Evolutionary conservation across 257 asterid species (phyloP).

Genomic region (Nicotiana undulata): DNA sequence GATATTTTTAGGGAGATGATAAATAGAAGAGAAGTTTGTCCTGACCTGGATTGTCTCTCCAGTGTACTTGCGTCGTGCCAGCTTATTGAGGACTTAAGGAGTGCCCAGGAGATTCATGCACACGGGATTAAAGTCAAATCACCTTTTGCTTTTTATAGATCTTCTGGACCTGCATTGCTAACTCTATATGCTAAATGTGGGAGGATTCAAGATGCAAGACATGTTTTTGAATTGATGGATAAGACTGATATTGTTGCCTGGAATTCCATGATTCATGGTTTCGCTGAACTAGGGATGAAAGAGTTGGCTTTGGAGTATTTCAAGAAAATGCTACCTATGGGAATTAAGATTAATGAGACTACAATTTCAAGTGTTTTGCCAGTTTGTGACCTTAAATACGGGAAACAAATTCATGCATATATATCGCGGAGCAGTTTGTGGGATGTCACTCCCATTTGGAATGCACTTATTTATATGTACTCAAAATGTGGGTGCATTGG

Average conservation of each 20-base stretch:
- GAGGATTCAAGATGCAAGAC: constrained; percentile 18
- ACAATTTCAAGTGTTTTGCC: constrained; percentile 31
- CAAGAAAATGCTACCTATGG: constrained; percentile 19
- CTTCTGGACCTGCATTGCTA: constrained; percentile 41
- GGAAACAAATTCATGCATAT: constrained; percentile 32
- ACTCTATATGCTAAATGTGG: constrained; percentile 26
- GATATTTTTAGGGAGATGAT: constrained; percentile 25
- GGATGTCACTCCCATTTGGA: constrained; percentile 15
- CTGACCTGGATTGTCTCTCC: constrained; percentile 34
- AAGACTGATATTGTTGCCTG: constrained; percentile 26
- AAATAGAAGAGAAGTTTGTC: constrained; percentile 4
- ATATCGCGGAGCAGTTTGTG: constrained; percentile 9
- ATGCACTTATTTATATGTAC: constrained; percentile 40
- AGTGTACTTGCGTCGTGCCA: constrained; percentile 33
- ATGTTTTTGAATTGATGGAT: constrained; percentile 32
- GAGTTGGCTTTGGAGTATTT: constrained; percentile 19
- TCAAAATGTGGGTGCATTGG: constrained; percentile 27
- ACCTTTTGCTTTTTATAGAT: constrained; percentile 18
- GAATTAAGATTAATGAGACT: constrained; percentile 23
- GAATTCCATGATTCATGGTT: constrained; percentile 42
- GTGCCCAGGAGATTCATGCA: constrained; percentile 37
- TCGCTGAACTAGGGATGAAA: constrained; percentile 19
- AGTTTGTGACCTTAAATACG: constrained; percentile 21
- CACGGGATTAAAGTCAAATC: constrained; percentile 22
- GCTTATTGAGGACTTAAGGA: constrained; percentile 15